Percentiles rank a stretch among this genome's conserved stretches.
These are phyloP conservation scores for Solanum bulbocastanum DNA, from an alignment of 257 asterid species.

Conservation along the genomic window DNA sequence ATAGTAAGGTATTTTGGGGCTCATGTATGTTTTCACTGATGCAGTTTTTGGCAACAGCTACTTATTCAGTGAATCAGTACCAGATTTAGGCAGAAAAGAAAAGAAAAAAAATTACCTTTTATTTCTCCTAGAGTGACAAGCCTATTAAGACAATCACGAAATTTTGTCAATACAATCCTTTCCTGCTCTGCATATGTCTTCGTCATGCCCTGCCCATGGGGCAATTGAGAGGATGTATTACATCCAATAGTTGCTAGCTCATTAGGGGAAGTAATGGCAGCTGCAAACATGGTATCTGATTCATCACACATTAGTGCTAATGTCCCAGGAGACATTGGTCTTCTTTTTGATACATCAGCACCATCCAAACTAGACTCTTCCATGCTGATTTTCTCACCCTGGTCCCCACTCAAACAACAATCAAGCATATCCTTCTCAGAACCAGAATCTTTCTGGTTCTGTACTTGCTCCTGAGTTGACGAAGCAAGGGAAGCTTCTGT, in stretches of 20 bases:
- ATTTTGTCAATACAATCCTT: slow-evolving; percentile 71
- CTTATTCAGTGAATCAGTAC: neutral
- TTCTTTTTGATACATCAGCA: slow-evolving; percentile 51
- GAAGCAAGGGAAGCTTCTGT: slow-evolving; percentile 36
- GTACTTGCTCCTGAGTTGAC: slow-evolving; percentile 33
- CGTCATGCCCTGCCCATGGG: slow-evolving; percentile 40
- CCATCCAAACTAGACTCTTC: slow-evolving; percentile 53
- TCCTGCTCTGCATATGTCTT: slow-evolving; percentile 80
- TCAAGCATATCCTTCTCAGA: slow-evolving; percentile 24
- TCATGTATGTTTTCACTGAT: neutral
- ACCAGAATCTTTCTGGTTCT: slow-evolving; percentile 29
- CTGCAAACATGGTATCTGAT: slow-evolving; percentile 59
- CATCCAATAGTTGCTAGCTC: slow-evolving; percentile 25
- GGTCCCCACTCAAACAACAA: slow-evolving; percentile 28
- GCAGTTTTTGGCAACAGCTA: neutral
- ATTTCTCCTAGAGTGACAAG: slow-evolving; percentile 88
- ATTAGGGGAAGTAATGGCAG: slow-evolving; percentile 35
- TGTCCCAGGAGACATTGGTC: slow-evolving; percentile 93
- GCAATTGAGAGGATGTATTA: slow-evolving; percentile 35
- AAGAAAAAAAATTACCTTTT: slow-evolving; percentile 50
- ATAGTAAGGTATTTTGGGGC: neutral
- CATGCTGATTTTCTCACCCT: slow-evolving; percentile 24
- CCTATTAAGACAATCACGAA: slow-evolving; percentile 85
- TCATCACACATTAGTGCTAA: slow-evolving; percentile 97
- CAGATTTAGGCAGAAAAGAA: neutral